phyloP scores from a whole-genome alignment of 768 basidiomycete species.

The Pulveroboletus sp. region DNA sequence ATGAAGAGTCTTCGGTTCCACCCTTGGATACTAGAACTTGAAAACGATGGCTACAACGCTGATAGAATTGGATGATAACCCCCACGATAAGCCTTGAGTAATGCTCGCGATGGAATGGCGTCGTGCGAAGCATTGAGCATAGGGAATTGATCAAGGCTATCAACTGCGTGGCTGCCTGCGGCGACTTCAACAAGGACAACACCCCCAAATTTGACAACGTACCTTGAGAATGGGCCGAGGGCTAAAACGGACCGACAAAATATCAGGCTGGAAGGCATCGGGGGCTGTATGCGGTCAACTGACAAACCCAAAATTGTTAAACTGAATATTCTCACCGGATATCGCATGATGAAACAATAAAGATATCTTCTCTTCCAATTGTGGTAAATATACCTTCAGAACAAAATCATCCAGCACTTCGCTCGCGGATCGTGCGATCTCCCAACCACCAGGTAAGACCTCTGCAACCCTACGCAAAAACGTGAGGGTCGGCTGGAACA shows the following conservation, averaged over 20 bases:
- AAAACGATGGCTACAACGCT: slow-evolving; percentile 86
- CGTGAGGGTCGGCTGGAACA: slow-evolving; percentile 91
- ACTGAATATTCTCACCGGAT: slow-evolving; percentile 45
- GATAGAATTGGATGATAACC: slow-evolving; percentile 94
- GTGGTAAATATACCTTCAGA: slow-evolving; percentile 86
- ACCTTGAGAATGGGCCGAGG: slow-evolving; percentile 79
- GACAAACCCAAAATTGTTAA: background rate
- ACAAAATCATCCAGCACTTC: slow-evolving; percentile 90
- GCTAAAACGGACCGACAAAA: slow-evolving; percentile 59
- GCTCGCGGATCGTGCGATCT: slow-evolving; percentile 61
- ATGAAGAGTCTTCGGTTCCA: slow-evolving; percentile 38
- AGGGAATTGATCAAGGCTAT: slow-evolving; percentile 90
- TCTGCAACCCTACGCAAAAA: slow-evolving; percentile 74
- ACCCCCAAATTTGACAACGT: slow-evolving; percentile 1
- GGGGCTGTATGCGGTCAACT: slow-evolving; percentile 44
- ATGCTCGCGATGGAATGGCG: slow-evolving; percentile 93
- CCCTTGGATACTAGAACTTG: slow-evolving; percentile 59
- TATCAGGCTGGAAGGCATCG: slow-evolving; percentile 85
- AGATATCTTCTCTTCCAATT: slow-evolving; percentile 91
- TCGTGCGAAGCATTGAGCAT: slow-evolving; percentile 84
- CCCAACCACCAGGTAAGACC: slow-evolving; percentile 68
- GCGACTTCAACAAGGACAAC: slow-evolving; percentile 4
- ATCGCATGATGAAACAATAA: slow-evolving; percentile 83
- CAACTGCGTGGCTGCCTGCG: slow-evolving; percentile 74
- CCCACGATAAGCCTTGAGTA: slow-evolving; percentile 91